Conservation (phyloP, 73 alveolate genomes). For the Blepharisma stoltei region DNA sequence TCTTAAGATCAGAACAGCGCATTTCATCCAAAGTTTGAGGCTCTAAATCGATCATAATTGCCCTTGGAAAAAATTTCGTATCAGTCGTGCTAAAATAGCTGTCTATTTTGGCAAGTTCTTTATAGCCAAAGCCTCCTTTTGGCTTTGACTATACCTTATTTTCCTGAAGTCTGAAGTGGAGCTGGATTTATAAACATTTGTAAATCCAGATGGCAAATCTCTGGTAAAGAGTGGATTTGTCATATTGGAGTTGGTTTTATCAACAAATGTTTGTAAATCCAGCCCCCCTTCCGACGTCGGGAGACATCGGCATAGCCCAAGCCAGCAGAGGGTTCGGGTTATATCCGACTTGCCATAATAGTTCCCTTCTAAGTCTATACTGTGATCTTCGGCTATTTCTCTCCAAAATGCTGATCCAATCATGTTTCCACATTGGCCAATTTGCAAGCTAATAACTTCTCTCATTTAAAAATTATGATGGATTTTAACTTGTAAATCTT, state of each 20-base stretch:
- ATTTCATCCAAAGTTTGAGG: slow-evolving; percentile 48
- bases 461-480: not conserved
- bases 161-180: no score
- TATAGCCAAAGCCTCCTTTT: no score
- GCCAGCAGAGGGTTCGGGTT: no score
- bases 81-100: slow-evolving; percentile 33
- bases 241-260: no score
- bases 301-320: no score
- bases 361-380: not conserved
- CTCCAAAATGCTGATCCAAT: slow-evolving; percentile 1
- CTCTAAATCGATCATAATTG: slow-evolving; percentile 51
- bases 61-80: slow-evolving; percentile 42
- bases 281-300: no score
- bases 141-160: no score
- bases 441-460: not conserved
- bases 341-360: not conserved
- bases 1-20: slow-evolving; percentile 1
- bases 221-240: no score
- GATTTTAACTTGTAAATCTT: not conserved
- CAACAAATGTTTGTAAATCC: no score
- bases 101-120: not conserved
- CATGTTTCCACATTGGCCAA: not conserved
- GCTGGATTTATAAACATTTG: no score
- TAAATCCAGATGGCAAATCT: no score
- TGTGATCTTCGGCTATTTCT: slow-evolving; percentile 1